Percentiles rank a stretch among this genome's conserved stretches.
Conservation (phyloP, 2,329 filamentous ascomycete genomes). For the Cladobotryum protrusum region DNA sequence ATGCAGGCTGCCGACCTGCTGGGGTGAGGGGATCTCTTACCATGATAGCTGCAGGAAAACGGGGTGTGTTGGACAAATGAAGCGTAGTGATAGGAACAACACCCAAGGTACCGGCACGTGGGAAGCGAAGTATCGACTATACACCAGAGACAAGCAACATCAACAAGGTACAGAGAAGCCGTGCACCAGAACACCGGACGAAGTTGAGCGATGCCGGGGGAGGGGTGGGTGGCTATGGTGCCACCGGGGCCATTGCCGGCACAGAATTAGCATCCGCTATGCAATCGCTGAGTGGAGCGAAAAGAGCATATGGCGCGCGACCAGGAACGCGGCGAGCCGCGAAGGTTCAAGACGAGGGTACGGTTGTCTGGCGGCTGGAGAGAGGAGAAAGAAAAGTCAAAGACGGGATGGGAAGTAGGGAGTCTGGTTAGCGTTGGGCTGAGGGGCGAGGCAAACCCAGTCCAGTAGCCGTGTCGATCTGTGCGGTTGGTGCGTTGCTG, state of each 20-base stretch:
- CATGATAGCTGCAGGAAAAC: slow-evolving; percentile 39
- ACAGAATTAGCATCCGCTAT: slow-evolving; percentile 22
- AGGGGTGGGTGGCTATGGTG: slow-evolving; percentile 29
- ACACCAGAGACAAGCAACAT: slow-evolving; percentile 28
- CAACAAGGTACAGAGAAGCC: slow-evolving; percentile 20
- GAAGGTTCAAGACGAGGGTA: slow-evolving; percentile 14
- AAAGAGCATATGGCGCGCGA: slow-evolving; percentile 15
- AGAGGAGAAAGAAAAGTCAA: slow-evolving; percentile 19
- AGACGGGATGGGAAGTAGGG: slow-evolving; percentile 19
- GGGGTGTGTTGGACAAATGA: slow-evolving; percentile 32
- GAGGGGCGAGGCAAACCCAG: slow-evolving; percentile 3
- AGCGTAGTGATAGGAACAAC: slow-evolving; percentile 26
- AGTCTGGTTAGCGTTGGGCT: slow-evolving; percentile 16
- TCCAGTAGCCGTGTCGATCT: slow-evolving; percentile 8
- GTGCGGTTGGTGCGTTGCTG: slow-evolving; percentile 4
- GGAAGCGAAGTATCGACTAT: slow-evolving; percentile 29
- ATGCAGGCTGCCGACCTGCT: slow-evolving; percentile 36
- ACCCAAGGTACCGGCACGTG: slow-evolving; percentile 32
- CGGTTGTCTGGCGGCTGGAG: slow-evolving; percentile 11
- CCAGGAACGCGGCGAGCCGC: slow-evolving; percentile 17
- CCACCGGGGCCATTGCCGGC: slow-evolving; percentile 29
- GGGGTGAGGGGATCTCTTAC: slow-evolving; percentile 39
- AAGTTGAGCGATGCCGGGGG: slow-evolving; percentile 26
- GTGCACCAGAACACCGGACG: slow-evolving; percentile 22
- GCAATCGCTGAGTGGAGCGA: slow-evolving; percentile 22